A percentile compares a stretch with the other conserved stretches of the same genome.
phyloP scores from a whole-genome alignment of 2,329 filamentous ascomycete species.

The Bimuria novae-zelandiae region DNA sequence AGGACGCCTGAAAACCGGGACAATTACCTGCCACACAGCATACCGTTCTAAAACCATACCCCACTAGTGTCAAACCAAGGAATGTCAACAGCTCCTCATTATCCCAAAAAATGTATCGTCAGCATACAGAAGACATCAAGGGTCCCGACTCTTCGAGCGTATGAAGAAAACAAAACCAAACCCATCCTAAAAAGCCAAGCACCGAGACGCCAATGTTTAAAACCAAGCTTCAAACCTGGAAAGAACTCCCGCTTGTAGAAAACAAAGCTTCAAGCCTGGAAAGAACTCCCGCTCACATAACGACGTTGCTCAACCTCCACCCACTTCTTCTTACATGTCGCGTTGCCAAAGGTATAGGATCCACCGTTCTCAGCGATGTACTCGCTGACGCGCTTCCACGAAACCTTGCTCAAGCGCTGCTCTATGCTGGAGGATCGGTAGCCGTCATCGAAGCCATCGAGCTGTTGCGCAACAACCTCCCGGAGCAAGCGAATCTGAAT shows the following conservation, averaged over 20 bases:
- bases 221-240: background rate
- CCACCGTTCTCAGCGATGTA: constrained; percentile 59
- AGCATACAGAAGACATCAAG: no score
- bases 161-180: background rate
- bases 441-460: constrained; percentile 23
- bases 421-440: constrained; percentile 12
- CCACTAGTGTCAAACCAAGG: background rate
- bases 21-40: background rate
- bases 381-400: constrained; percentile 63
- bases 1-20: background rate
- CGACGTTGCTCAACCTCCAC: constrained; percentile 42
- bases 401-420: constrained; percentile 50
- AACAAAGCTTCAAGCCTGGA: background rate
- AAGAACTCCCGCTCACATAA: background rate
- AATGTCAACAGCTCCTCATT: background rate
- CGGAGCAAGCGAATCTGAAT: constrained; percentile 31
- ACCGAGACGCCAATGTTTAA: no score
- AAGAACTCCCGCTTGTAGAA: background rate
- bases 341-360: constrained; percentile 63
- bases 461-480: constrained; percentile 25
- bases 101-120: no score
- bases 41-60: background rate
- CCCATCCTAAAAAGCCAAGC: background rate
- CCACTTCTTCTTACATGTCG: constrained; percentile 68
- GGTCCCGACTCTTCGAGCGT: background rate